phyloP scores from a whole-genome alignment of 768 basidiomycete genomes.

The Suillus lakei region DNA sequence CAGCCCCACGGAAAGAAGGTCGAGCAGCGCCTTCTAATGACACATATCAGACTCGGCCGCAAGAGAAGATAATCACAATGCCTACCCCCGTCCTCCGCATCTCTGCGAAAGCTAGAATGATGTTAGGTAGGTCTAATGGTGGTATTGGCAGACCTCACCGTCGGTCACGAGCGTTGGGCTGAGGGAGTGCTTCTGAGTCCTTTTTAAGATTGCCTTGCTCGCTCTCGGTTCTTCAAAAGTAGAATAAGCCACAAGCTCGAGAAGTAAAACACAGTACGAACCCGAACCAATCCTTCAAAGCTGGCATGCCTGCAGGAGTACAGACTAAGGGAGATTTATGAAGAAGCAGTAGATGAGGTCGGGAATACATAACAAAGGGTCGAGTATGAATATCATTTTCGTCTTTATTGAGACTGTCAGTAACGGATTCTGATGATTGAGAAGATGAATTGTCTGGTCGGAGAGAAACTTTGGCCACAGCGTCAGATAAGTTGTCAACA shows the following conservation, averaged over 20 bases:
- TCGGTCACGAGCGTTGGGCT: slow-evolving; percentile 64
- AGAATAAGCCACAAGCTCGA: slow-evolving; percentile 28
- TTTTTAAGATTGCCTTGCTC: slow-evolving; percentile 50
- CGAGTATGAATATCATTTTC: slow-evolving; percentile 31
- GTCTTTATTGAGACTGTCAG: slow-evolving; percentile 32
- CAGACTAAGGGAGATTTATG: slow-evolving; percentile 78
- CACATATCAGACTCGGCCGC: slow-evolving; percentile 12
- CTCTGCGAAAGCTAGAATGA: slow-evolving; percentile 67
- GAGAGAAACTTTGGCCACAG: slow-evolving; percentile 39
- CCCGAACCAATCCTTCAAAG: slow-evolving; percentile 90
- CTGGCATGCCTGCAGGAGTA: slow-evolving; percentile 76
- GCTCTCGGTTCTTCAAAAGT: slow-evolving; percentile 50
- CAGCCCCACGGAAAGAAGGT: slow-evolving; percentile 67
- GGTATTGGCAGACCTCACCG: slow-evolving; percentile 48
- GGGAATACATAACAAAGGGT: slow-evolving; percentile 69
- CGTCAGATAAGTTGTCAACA: slow-evolving; percentile 35
- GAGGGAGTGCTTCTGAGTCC: slow-evolving; percentile 60
- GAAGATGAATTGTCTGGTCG: slow-evolving; percentile 18
- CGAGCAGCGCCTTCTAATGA: slow-evolving; percentile 55
- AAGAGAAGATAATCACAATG: slow-evolving; percentile 13
- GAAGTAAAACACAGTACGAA: slow-evolving; percentile 41
- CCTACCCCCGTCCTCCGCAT: slow-evolving; percentile 75
- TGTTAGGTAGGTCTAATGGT: not conserved
- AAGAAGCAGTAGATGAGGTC: slow-evolving; percentile 68
- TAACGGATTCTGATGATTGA: slow-evolving; percentile 18